Conservation (phyloP, 2,329 filamentous ascomycete genomes). For the Hortaea sp. region DNA sequence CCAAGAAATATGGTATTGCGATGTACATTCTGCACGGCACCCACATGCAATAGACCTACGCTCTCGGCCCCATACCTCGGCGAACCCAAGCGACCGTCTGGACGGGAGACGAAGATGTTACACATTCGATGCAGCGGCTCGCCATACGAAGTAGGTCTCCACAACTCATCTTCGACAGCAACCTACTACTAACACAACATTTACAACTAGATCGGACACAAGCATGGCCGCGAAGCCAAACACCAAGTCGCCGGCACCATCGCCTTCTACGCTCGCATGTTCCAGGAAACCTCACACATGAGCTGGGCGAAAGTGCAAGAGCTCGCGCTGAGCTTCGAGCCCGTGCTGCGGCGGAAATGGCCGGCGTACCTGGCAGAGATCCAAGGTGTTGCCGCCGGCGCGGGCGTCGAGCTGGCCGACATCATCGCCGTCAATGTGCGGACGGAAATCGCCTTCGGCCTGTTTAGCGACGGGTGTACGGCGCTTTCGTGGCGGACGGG, state of each 20-base stretch:
- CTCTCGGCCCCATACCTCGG: slow-evolving; percentile 4
- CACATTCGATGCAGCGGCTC: slow-evolving; percentile 32
- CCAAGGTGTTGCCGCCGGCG: slow-evolving; percentile 44
- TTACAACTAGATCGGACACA: slow-evolving; percentile 35
- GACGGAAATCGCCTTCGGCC: slow-evolving; percentile 48
- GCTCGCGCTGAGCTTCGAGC: slow-evolving; percentile 39
- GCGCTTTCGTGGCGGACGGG: slow-evolving; percentile 37
- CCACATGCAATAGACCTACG: background rate
- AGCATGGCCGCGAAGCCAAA: slow-evolving; percentile 34
- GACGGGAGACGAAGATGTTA: slow-evolving; percentile 24
- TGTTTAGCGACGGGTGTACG: slow-evolving; percentile 50
- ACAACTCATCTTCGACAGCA: background rate
- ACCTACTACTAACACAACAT: background rate
- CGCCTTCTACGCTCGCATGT: slow-evolving; percentile 38
- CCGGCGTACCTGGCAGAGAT: slow-evolving; percentile 37
- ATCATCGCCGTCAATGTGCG: slow-evolving; percentile 50
- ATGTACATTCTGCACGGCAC: background rate
- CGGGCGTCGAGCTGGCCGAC: slow-evolving; percentile 36
- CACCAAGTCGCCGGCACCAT: slow-evolving; percentile 35
- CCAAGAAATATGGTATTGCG: background rate
- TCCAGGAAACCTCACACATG: slow-evolving; percentile 37
- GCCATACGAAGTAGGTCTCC: slow-evolving; percentile 29
- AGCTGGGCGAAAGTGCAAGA: slow-evolving; percentile 37
- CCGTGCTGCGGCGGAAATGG: slow-evolving; percentile 33
- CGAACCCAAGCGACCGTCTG: background rate